phyloP scores from a whole-genome alignment of 2,329 filamentous ascomycete genomes.

The Xylaria sp. region DNA sequence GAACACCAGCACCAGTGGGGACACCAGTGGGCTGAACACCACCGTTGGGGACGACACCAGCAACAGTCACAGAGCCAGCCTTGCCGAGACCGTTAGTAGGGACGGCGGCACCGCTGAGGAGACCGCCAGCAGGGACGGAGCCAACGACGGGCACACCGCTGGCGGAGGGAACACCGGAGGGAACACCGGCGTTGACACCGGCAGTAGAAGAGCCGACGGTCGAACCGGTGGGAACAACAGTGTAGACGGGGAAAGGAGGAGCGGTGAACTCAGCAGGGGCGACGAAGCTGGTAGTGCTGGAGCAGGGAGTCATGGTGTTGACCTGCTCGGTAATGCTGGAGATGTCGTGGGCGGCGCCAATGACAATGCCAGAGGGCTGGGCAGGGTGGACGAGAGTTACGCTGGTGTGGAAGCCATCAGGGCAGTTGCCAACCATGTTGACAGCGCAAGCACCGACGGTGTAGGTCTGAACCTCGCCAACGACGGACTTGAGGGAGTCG shows the following conservation, averaged over 20 bases:
- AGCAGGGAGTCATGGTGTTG: conserved; percentile 27
- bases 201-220: conserved; percentile 1
- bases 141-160: background rate
- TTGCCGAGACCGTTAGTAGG: background rate
- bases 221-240: conserved; percentile 12
- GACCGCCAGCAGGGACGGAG: background rate
- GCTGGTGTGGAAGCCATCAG: conserved; percentile 33
- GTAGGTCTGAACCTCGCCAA: conserved; percentile 25
- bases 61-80: background rate
- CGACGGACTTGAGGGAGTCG: background rate
- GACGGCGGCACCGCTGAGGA: background rate
- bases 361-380: conserved; percentile 27
- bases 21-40: background rate
- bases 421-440: conserved; percentile 36
- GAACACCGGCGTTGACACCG: background rate
- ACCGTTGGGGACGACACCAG: background rate
- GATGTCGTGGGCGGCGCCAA: conserved; percentile 11
- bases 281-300: conserved; percentile 26
- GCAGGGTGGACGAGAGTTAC: conserved; percentile 32
- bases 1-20: background rate
- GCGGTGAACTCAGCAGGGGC: conserved; percentile 21
- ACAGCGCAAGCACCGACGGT: conserved; percentile 36
- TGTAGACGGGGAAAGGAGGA: conserved; percentile 16
- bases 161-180: conserved; percentile 5
- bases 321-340: conserved; percentile 24